These are phyloP conservation scores for Paecilomyces variotii DNA, from an alignment of 2,329 filamentous ascomycete genomes.

Conservation along the genomic window DNA sequence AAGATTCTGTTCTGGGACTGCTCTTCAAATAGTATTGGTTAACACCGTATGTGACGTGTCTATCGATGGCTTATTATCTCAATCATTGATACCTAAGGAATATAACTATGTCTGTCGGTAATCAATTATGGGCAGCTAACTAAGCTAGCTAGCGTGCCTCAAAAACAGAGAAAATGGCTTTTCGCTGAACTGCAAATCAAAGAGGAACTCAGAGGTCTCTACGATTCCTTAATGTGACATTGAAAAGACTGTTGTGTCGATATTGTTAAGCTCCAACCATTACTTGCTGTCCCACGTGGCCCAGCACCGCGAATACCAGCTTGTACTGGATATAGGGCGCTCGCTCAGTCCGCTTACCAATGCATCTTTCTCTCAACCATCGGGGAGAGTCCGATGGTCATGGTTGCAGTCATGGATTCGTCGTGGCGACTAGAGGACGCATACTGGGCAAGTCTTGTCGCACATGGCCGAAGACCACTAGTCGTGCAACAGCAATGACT, in stretches of 20 bases:
- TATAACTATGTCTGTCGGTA: too few species aligned
- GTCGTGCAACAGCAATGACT: neutral
- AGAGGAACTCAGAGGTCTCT: too few species aligned
- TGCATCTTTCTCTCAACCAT: neutral
- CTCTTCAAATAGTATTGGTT: too few species aligned
- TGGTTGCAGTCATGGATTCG: neutral
- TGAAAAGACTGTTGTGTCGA: neutral
- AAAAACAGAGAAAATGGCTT: too few species aligned
- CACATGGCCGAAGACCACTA: neutral
- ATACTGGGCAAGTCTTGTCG: neutral
- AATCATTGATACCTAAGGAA: too few species aligned
- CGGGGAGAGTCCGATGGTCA: neutral
- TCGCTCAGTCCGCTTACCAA: neutral
- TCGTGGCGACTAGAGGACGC: neutral
- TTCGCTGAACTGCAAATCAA: too few species aligned
- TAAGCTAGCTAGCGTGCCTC: too few species aligned
- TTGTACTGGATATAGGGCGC: neutral
- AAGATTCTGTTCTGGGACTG: too few species aligned
- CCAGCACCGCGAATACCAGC: neutral
- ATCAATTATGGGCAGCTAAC: too few species aligned
- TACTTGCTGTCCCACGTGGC: neutral
- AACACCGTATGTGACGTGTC: too few species aligned
- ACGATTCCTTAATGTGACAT: too few species aligned
- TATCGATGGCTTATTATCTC: too few species aligned
- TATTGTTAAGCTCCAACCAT: neutral